Conservation (phyloP, 1,284 basidiomycete genomes). For the Ustilago lituana region DNA sequence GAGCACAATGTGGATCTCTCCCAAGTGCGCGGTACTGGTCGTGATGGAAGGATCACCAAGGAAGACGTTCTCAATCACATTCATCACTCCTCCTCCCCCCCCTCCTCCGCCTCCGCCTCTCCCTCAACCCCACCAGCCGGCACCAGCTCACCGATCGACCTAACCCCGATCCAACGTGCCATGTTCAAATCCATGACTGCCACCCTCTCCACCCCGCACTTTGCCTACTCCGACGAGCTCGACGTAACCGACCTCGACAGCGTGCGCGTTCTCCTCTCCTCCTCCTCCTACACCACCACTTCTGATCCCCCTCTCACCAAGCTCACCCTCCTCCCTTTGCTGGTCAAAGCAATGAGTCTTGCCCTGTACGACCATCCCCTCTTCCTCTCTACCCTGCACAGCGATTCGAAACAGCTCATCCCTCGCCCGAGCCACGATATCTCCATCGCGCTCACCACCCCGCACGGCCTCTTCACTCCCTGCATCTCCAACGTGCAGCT, state of each 20-base stretch:
- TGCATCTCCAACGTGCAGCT: conserved; percentile 76
- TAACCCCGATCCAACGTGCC: conserved; percentile 61
- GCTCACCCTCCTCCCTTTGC: conserved; percentile 83
- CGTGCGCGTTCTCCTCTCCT: conserved; percentile 77
- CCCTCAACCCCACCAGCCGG: not conserved
- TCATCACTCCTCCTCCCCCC: conserved; percentile 8
- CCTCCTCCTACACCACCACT: conserved; percentile 70
- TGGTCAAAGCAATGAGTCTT: conserved; percentile 83
- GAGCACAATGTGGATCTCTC: conserved; percentile 74
- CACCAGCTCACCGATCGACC: conserved; percentile 33
- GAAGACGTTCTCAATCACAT: conserved; percentile 71
- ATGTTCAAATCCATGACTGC: conserved; percentile 67
- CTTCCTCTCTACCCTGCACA: conserved; percentile 70
- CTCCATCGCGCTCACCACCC: conserved; percentile 79
- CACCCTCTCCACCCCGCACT: conserved; percentile 74
- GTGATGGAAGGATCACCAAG: conserved; percentile 79
- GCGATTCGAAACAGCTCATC: conserved; percentile 24
- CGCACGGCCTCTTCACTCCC: conserved; percentile 84
- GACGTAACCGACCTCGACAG: conserved; percentile 81
- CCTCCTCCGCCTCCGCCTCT: not conserved
- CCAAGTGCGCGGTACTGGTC: conserved; percentile 76
- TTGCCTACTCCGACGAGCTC: conserved; percentile 77
- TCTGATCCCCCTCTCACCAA: conserved; percentile 66
- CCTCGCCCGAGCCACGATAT: conserved; percentile 51
- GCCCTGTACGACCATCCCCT: conserved; percentile 85